Conservation (phyloP, 495 filamentous ascomycete species). For the Barbatosphaeria neglecta region DNA sequence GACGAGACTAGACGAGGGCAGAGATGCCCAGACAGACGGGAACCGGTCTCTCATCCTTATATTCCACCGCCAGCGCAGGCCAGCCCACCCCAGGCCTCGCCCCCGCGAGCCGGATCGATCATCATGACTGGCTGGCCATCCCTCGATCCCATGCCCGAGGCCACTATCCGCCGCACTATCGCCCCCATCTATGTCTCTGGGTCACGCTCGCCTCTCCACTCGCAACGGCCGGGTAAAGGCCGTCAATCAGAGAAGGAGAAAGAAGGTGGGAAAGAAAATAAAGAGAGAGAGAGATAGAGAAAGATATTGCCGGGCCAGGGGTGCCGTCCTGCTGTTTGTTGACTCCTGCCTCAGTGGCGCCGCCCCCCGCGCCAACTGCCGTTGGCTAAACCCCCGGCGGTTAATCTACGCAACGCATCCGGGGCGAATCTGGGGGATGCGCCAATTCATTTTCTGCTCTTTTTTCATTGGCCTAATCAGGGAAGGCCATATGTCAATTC, state of each 20-base stretch:
- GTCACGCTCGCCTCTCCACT: no score
- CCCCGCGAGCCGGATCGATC: no score
- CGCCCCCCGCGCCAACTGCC: neutral
- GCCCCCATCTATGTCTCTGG: no score
- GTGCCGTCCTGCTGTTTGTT: neutral
- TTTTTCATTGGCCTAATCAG: neutral
- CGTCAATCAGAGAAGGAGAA: no score
- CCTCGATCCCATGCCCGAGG: neutral
- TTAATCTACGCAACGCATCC: slow-evolving; percentile 1
- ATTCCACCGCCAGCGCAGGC: neutral
- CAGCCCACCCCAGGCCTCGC: no score
- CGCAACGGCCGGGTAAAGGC: no score
- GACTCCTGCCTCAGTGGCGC: neutral
- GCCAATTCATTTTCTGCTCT: neutral
- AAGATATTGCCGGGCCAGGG: no score
- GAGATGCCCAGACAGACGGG: no score
- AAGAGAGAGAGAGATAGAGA: no score
- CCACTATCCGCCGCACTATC: no score
- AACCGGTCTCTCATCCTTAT: neutral
- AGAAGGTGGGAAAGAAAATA: no score
- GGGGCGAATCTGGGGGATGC: slow-evolving; percentile 1
- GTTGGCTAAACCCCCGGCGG: neutral
- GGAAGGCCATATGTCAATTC: neutral
- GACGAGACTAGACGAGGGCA: no score
- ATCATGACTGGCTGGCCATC: neutral